These are phyloP conservation scores for Xanthoconium stramineum DNA, from an alignment of 768 basidiomycete genomes.

Conservation along the genomic window DNA sequence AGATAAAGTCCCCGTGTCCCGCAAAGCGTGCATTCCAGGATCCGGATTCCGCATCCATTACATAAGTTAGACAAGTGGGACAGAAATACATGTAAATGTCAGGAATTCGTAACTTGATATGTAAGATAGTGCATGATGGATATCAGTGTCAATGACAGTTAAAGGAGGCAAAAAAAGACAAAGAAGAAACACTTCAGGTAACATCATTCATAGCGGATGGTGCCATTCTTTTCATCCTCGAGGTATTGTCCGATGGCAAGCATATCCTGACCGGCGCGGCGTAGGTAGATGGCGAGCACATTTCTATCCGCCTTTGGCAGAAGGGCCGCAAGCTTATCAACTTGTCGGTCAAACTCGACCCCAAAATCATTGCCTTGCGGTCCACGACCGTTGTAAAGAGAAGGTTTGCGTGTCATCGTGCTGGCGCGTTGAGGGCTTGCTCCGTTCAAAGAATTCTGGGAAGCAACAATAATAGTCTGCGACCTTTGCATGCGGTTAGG, in stretches of 20 bases:
- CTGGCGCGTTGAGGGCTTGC: slow-evolving; percentile 30
- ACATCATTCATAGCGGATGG: slow-evolving; percentile 39
- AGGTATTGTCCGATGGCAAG: slow-evolving; percentile 84
- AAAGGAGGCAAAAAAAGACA: slow-evolving; percentile 4
- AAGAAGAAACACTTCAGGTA: not conserved
- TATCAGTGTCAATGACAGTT: slow-evolving; percentile 12
- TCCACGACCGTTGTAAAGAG: slow-evolving; percentile 25
- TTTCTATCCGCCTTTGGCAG: slow-evolving; percentile 69
- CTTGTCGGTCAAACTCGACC: slow-evolving; percentile 59
- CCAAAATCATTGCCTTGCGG: slow-evolving; percentile 7
- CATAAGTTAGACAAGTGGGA: slow-evolving; percentile 17
- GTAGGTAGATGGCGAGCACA: slow-evolving; percentile 68
- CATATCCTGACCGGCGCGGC: slow-evolving; percentile 73
- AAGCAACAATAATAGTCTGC: slow-evolving; percentile 57
- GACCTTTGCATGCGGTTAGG: slow-evolving; percentile 62
- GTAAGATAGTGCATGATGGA: slow-evolving; percentile 14
- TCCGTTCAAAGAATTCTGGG: slow-evolving; percentile 22
- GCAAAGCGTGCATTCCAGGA: not conserved
- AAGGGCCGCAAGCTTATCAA: slow-evolving; percentile 67
- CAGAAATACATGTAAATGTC: slow-evolving; percentile 22
- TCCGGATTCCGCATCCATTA: slow-evolving; percentile 4
- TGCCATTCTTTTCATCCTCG: slow-evolving; percentile 79
- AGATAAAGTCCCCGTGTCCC: slow-evolving; percentile 15
- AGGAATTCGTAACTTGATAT: slow-evolving; percentile 2
- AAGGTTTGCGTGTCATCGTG: slow-evolving; percentile 27